Evolutionary conservation across 768 basidiomycete species (phyloP).

Genomic region (Leccinum aurantiacum): DNA sequence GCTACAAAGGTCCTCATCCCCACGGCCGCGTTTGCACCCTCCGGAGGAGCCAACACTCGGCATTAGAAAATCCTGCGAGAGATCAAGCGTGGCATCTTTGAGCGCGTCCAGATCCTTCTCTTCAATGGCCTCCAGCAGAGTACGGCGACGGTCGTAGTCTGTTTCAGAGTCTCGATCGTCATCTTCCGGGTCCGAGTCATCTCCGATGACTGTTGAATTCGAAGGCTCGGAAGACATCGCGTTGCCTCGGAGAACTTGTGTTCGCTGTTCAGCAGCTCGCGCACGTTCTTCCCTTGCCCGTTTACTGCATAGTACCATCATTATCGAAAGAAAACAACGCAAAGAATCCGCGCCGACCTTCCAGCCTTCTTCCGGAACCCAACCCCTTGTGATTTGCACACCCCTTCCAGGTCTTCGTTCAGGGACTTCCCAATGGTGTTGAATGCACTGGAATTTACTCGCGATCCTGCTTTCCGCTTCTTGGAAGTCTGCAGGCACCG

Average conservation of each 20-base stretch:
- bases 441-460: constrained; percentile 66
- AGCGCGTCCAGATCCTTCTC: constrained; percentile 44
- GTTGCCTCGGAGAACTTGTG: constrained; percentile 44
- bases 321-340: background rate
- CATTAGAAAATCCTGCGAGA: constrained; percentile 53
- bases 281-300: constrained; percentile 79
- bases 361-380: constrained; percentile 72
- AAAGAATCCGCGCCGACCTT: constrained; percentile 45
- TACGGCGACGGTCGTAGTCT: constrained; percentile 49
- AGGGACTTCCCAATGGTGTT: constrained; percentile 54
- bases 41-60: constrained; percentile 15
- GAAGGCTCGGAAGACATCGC: constrained; percentile 8
- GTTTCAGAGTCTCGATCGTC: constrained; percentile 48
- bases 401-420: constrained; percentile 40
- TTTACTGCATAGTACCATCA: constrained; percentile 49
- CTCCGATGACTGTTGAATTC: constrained; percentile 11
- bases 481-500: constrained; percentile 64
- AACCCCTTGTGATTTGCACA: constrained; percentile 43
- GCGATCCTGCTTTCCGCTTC: constrained; percentile 68
- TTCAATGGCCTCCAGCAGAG: constrained; percentile 48
- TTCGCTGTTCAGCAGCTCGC: constrained; percentile 65
- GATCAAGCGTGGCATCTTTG: constrained; percentile 44
- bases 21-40: constrained; percentile 3
- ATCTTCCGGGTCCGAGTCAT: constrained; percentile 35
- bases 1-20: background rate